phyloP scores from a whole-genome alignment of 495 filamentous ascomycete species.

The Rhypophila decipiens region DNA sequence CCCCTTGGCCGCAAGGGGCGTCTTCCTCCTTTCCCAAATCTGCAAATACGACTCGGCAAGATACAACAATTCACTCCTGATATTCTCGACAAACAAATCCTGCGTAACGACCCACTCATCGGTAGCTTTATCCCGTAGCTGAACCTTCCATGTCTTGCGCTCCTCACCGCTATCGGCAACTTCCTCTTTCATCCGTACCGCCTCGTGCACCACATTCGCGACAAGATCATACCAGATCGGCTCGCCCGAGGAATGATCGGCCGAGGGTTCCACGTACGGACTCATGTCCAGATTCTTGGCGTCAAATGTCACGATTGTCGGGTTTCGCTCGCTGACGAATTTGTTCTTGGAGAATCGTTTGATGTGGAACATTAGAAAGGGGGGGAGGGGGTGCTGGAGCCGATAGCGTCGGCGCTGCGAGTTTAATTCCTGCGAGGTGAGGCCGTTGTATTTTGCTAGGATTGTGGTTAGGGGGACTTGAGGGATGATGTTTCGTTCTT shows the following conservation, averaged over 20 bases:
- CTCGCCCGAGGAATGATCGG: slow-evolving; percentile 58
- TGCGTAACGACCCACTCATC: slow-evolving; percentile 91
- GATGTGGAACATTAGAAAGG: slow-evolving; percentile 89
- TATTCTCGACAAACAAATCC: slow-evolving; percentile 86
- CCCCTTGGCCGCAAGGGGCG: background rate
- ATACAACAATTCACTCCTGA: slow-evolving; percentile 79
- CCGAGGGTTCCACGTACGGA: slow-evolving; percentile 61
- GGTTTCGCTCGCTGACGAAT: slow-evolving; percentile 92
- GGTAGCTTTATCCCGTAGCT: slow-evolving; percentile 53
- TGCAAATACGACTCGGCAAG: slow-evolving; percentile 91
- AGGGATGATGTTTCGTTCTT: slow-evolving; percentile 89
- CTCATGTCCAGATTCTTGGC: slow-evolving; percentile 75
- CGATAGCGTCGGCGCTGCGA: slow-evolving; percentile 82
- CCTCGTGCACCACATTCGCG: slow-evolving; percentile 91
- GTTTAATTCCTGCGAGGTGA: slow-evolving; percentile 79
- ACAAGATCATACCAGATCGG: slow-evolving; percentile 95
- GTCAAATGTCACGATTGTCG: slow-evolving; percentile 95
- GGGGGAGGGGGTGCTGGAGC: slow-evolving; percentile 85
- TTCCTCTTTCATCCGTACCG: slow-evolving; percentile 67
- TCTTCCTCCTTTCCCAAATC: slow-evolving; percentile 95
- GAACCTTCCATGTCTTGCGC: slow-evolving; percentile 73
- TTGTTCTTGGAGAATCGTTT: slow-evolving; percentile 96
- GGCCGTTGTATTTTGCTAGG: slow-evolving; percentile 89
- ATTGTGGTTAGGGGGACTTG: slow-evolving; percentile 87
- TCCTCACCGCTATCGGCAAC: slow-evolving; percentile 72